These are phyloP conservation scores for Leishmania major DNA, from an alignment of 208 protist genomes.

Conservation along the genomic window DNA sequence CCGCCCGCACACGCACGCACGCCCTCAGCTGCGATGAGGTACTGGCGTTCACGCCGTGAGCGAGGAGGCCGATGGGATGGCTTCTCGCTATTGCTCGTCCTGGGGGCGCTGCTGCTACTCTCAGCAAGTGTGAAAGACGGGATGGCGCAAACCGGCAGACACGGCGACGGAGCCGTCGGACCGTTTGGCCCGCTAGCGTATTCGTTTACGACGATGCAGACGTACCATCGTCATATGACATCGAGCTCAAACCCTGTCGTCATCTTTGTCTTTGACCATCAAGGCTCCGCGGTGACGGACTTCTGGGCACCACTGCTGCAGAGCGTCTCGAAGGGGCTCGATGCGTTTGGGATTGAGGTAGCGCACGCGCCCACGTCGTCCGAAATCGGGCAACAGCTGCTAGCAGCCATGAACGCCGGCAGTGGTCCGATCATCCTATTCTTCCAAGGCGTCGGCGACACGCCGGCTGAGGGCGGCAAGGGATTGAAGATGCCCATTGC, in stretches of 20 bases:
- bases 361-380: slow-evolving; percentile 16
- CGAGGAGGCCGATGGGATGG: not conserved
- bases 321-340: slow-evolving; percentile 16
- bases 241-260: slow-evolving; percentile 23
- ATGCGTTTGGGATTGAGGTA: slow-evolving; percentile 32
- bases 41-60: not conserved
- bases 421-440: slow-evolving; percentile 27
- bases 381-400: slow-evolving; percentile 18
- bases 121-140: not conserved
- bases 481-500: slow-evolving; percentile 31
- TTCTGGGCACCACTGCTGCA: slow-evolving; percentile 35
- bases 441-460: slow-evolving; percentile 37
- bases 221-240: slow-evolving; percentile 20
- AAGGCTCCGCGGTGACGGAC: not conserved
- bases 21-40: not conserved
- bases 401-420: not conserved
- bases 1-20: not conserved
- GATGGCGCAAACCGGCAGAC: no score
- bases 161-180: not conserved
- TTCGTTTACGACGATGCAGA: slow-evolving; percentile 7
- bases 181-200: slow-evolving; percentile 18
- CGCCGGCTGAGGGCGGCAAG: slow-evolving; percentile 1
- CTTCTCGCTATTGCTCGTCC: not conserved
- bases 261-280: slow-evolving; percentile 19
- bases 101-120: slow-evolving; percentile 1